A percentile compares a stretch with the other conserved stretches of the same genome.
These are phyloP conservation scores for Nitzschia sp. DNA, from an alignment of 108 stramenopile species.

Conservation along the genomic window DNA sequence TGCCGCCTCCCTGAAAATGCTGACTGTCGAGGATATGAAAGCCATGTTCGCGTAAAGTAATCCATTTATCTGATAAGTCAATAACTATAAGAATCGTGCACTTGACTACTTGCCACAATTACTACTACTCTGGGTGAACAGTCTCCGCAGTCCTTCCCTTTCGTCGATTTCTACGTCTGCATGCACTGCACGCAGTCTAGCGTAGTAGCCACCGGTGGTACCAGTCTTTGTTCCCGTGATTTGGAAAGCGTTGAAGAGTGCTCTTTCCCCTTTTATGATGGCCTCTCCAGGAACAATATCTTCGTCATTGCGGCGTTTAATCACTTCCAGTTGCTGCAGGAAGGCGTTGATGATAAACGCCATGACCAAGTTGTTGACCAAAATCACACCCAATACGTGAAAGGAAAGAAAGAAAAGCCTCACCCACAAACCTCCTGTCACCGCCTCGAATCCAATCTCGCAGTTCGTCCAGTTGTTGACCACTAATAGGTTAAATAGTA, in stretches of 20 bases:
- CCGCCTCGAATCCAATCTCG: slow-evolving; percentile 46
- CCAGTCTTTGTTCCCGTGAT: slow-evolving; percentile 72
- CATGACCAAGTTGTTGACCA: slow-evolving; percentile 77
- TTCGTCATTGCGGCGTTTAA: slow-evolving; percentile 28
- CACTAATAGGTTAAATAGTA: slow-evolving; percentile 77
- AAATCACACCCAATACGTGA: slow-evolving; percentile 68
- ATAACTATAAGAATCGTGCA: neutral
- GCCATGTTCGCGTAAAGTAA: slow-evolving; percentile 61
- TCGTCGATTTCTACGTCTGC: slow-evolving; percentile 34
- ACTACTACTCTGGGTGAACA: slow-evolving; percentile 36
- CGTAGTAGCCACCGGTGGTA: slow-evolving; percentile 31
- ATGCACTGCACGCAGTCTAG: slow-evolving; percentile 26
- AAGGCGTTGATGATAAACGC: slow-evolving; percentile 79
- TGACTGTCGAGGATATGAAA: slow-evolving; percentile 90
- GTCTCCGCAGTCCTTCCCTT: slow-evolving; percentile 24
- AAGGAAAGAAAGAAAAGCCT: slow-evolving; percentile 72
- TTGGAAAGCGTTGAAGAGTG: slow-evolving; percentile 43
- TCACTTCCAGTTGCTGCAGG: slow-evolving; percentile 52
- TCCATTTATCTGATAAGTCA: neutral
- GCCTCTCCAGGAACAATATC: slow-evolving; percentile 51
- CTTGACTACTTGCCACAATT: no score
- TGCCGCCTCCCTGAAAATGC: slow-evolving; percentile 81
- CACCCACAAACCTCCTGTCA: slow-evolving; percentile 41
- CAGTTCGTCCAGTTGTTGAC: slow-evolving; percentile 83
- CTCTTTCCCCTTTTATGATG: slow-evolving; percentile 43